phyloP scores from a whole-genome alignment of 2,329 filamentous ascomycete genomes.

The Trichoderma oligosporum region DNA sequence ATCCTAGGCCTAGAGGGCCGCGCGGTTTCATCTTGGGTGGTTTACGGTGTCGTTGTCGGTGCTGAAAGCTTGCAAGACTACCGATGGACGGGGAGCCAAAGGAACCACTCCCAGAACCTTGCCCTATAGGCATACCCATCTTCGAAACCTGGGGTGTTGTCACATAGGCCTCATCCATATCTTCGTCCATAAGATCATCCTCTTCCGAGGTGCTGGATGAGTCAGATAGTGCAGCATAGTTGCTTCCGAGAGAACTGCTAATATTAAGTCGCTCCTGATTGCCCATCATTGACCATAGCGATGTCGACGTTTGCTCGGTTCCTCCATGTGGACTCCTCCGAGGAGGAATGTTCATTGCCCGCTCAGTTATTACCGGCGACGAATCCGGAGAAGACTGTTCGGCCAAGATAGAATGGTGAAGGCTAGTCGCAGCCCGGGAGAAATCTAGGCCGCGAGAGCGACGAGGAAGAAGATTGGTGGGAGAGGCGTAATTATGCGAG shows the following conservation, averaged over 20 bases:
- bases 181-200: conserved; percentile 67
- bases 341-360: conserved; percentile 60
- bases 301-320: conserved; percentile 63
- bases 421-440: conserved; percentile 84
- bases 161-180: conserved; percentile 75
- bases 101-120: conserved; percentile 52
- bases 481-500: conserved; percentile 79
- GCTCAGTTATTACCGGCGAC: conserved; percentile 75
- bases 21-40: conserved; percentile 56
- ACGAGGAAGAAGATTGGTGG: conserved; percentile 81
- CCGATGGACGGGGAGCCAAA: conserved; percentile 69
- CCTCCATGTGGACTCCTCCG: conserved; percentile 45
- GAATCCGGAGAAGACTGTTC: conserved; percentile 85
- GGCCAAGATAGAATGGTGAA: conserved; percentile 92
- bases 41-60: conserved; percentile 70
- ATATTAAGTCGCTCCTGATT: conserved; percentile 66
- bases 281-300: conserved; percentile 67
- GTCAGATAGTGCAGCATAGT: conserved; percentile 69
- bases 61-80: conserved; percentile 77
- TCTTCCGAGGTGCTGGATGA: conserved; percentile 71
- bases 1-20: conserved; percentile 48
- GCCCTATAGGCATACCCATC: conserved; percentile 44
- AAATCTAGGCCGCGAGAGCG: conserved; percentile 90
- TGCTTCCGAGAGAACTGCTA: conserved; percentile 75
- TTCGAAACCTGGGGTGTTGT: conserved; percentile 77